A percentile compares a stretch with the other conserved stretches of the same genome.
phyloP scores from a whole-genome alignment of 2,329 filamentous ascomycete genomes.

The Sclerotinia nivalis region DNA sequence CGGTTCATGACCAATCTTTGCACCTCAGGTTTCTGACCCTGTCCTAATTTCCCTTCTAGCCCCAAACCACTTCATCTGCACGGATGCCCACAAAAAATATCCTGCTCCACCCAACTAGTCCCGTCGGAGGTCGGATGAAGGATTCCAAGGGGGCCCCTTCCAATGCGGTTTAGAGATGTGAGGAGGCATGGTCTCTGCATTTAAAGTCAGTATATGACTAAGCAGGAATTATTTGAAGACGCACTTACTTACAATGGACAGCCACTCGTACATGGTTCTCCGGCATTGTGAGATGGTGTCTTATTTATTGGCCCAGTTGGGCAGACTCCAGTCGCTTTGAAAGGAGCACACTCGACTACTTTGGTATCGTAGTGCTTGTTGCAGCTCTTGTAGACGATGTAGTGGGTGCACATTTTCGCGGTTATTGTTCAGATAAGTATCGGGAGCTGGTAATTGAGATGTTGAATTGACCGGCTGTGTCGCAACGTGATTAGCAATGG shows the following conservation, averaged over 20 bases:
- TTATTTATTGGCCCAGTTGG: background rate
- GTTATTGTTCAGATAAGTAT: background rate
- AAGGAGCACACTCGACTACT: background rate
- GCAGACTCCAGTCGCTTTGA: constrained; percentile 12
- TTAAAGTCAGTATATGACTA: constrained; percentile 4
- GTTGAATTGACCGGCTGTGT: constrained; percentile 5
- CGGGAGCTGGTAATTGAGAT: constrained; percentile 1
- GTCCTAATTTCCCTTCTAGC: constrained; percentile 10
- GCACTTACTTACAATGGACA: constrained; percentile 24
- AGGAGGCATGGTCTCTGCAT: constrained; percentile 2
- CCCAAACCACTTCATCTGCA: constrained; percentile 15
- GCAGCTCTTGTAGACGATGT: constrained; percentile 16
- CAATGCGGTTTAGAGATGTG: constrained; percentile 17
- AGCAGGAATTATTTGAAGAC: background rate
- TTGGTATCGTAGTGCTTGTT: background rate
- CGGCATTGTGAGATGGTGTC: background rate
- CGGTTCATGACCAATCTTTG: constrained; percentile 16
- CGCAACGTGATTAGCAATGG: constrained; percentile 7
- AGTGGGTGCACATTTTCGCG: constrained; percentile 20
- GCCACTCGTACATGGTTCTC: constrained; percentile 14
- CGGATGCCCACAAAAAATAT: constrained; percentile 16
- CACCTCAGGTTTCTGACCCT: background rate
- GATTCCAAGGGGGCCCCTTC: constrained; percentile 9
- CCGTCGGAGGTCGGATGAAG: constrained; percentile 12
- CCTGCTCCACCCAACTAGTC: constrained; percentile 18